Evolutionary conservation across 345 rosid species (phyloP), one percentile per base, ranked within the genome.

Genomic region (Firmiana major): DNA sequence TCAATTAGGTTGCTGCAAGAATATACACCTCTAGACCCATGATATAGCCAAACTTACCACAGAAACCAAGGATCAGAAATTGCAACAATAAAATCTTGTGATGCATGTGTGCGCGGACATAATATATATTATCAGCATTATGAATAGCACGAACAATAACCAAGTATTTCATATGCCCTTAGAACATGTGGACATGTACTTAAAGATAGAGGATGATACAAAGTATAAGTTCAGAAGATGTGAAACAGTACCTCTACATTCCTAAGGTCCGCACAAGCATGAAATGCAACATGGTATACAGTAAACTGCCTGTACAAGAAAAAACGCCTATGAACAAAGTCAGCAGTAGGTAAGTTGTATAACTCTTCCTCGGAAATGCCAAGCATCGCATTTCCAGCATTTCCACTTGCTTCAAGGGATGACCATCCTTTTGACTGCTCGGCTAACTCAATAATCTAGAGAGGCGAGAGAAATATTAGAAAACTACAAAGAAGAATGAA

Each of bases 371-470:
- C 92, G 15, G 88, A 67, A 79, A 96, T 88, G 77, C 89, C 91
- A 86, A 88, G 80, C 93, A 93, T 91, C 76, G 86, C 70, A 84
- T 86, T 91, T 79, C 89, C 97, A 46, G 93, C 92, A 84, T 85
- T 89, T 77, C 77, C 81, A 59, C 55, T 83, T 65, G 83, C 79
- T 77, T 96, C 98, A 82, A 89, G 84, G 4, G 97, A 82, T 65
- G 98, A 89, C 98, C 97, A 96, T 57, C 94, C 93, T 77, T 93
- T 93, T 62, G 99, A 93, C 79, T 82, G 92, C 87, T 90, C 95
- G 65, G 89, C 98, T 26, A 91, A 79, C 86, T 92, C 98, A 45
- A 96, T 86, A 77, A 96, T 92, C 98, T 93, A 84, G 79, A 53
- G 78, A 76, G 53, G 62, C 58, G 17, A 76, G 54, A 40, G 79